Conservation (phyloP, 2,329 filamentous ascomycete species). For the Exophiala alcalophila region DNA sequence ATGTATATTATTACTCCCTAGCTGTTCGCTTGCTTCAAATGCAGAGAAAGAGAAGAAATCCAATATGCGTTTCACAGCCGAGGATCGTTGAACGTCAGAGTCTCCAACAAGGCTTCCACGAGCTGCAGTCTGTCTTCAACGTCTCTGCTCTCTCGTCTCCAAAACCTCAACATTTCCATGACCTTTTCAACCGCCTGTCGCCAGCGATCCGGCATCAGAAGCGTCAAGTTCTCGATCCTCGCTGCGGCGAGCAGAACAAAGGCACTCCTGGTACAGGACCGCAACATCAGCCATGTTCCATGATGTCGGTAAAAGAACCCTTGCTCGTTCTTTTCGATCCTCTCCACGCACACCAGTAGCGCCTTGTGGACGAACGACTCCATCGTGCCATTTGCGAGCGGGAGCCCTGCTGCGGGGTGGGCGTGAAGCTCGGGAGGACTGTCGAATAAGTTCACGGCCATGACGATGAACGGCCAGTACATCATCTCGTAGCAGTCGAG, state of each 20-base stretch:
- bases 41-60: background rate
- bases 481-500: conserved; percentile 41
- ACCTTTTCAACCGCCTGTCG: conserved; percentile 30
- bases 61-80: background rate
- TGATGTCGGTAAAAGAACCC: conserved; percentile 37
- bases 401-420: conserved; percentile 34
- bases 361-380: conserved; percentile 34
- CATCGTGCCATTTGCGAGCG: conserved; percentile 20
- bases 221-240: conserved; percentile 36
- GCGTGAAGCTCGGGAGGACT: conserved; percentile 17
- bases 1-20: background rate
- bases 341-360: conserved; percentile 34
- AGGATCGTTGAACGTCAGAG: conserved; percentile 12
- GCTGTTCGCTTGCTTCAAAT: too few relatives aligned
- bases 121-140: conserved; percentile 31
- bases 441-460: conserved; percentile 33
- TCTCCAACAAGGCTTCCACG: conserved; percentile 22
- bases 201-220: conserved; percentile 34
- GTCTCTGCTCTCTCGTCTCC: conserved; percentile 32
- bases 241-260: conserved; percentile 34
- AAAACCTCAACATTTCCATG: conserved; percentile 33
- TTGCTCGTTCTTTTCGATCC: conserved; percentile 36
- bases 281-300: conserved; percentile 37
- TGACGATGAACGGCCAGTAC: conserved; percentile 39
- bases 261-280: conserved; percentile 36